Conservation (phyloP, 2,329 filamentous ascomycete genomes). For the Nigrospora sphaerica region DNA sequence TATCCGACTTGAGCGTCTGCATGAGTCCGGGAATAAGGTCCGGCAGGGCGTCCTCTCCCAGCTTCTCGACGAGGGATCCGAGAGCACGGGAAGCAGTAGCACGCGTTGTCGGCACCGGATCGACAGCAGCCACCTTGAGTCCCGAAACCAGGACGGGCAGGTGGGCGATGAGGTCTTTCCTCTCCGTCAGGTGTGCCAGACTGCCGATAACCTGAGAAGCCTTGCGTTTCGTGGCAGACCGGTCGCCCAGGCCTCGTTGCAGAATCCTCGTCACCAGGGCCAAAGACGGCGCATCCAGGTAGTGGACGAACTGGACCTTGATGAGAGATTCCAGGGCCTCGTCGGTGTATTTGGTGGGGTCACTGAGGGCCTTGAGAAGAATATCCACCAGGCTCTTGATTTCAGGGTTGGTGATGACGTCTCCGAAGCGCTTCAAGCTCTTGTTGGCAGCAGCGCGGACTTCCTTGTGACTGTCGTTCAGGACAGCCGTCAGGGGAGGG, state of each 20-base stretch:
- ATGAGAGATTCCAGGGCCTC: constrained; percentile 89
- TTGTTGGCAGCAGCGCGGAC: constrained; percentile 87
- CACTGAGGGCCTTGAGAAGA: constrained; percentile 90
- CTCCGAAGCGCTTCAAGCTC: constrained; percentile 94
- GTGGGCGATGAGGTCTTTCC: constrained; percentile 87
- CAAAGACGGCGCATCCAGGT: constrained; percentile 92
- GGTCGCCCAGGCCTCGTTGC: constrained; percentile 82
- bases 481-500: constrained; percentile 82
- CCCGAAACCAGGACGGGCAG: constrained; percentile 88
- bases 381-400: constrained; percentile 89
- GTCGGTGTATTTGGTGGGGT: constrained; percentile 95
- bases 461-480: constrained; percentile 98
- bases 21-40: constrained; percentile 97
- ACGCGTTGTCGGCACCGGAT: constrained; percentile 92
- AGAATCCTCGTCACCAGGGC: constrained; percentile 92
- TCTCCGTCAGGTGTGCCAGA: constrained; percentile 91
- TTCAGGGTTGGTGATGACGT: constrained; percentile 97
- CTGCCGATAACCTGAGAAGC: constrained; percentile 96
- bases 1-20: constrained; percentile 95
- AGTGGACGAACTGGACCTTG: constrained; percentile 97
- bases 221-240: constrained; percentile 93
- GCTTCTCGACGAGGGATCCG: constrained; percentile 94
- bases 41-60: constrained; percentile 92
- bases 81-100: constrained; percentile 94
- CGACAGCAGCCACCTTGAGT: constrained; percentile 80